Base-by-base conservation (phyloP, 2,329 filamentous ascomycete genomes). In the Chaetomium globosum region DNA sequence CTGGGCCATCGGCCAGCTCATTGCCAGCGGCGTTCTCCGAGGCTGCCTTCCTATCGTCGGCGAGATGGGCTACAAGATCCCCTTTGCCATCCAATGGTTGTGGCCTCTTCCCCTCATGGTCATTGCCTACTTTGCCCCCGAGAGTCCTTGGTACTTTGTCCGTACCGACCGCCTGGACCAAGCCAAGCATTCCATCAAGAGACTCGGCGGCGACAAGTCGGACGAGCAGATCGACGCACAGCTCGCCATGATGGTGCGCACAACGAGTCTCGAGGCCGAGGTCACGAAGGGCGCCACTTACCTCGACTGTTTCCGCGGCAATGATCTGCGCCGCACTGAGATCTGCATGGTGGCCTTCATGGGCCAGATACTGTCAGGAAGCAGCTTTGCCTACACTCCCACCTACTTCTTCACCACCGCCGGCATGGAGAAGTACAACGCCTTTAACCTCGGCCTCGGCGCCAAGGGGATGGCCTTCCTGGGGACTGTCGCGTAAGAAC, bases 381-480 rank as follows among this genome's bases (percentile, higher is more conserved):
- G 48, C 75, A 77, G 16, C 73, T 67, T 57, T 77, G 77, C 70
- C 8, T 80, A 81, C 67, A 77, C 72, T 10, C 77, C 77, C 12
- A 78, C 78, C 30, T 82, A 80, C 74, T 82, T 82, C 73, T 81
- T 81, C 73, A 75, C 79, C 53, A 79, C 80, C 68, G 76, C 79
- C 1, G 80, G 81, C 56, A 76, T 82, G 57, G 65, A 73, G 36
- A 65, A 74, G 33, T 68, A 72, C 4, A 72, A 75, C 3, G 75
- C 79, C 0, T 82, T 80, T 67, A 76, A 74, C 49, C 77, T 83
- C 65, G 74, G 75, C 23, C 73, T 83, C 6, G 78, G 76, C 4
- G 79, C 79, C 36, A 80, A 77, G 12, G 76, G 75, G 4, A 75
- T 82, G 52, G 80, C 79, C 13, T 81, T 82, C 48, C 31, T 78